phyloP scores from a whole-genome alignment of 495 filamentous ascomycete species.

The Copromyces sp. region DNA sequence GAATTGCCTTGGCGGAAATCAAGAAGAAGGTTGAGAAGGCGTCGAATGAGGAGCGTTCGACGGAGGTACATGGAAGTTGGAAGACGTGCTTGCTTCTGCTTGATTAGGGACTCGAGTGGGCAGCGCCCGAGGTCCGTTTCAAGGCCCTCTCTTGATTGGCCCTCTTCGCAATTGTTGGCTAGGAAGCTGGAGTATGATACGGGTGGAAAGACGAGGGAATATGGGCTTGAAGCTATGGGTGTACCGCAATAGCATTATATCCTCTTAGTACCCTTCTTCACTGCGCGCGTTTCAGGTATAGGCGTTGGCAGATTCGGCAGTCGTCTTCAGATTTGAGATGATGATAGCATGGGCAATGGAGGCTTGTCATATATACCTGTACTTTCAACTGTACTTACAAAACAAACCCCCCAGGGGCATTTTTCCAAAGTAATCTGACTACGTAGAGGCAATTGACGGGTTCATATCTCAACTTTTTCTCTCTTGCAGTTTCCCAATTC shows the following conservation, averaged over 20 bases:
- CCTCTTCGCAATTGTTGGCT: neutral
- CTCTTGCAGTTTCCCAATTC: neutral
- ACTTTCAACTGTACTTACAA: no score
- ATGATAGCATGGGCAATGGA: no score
- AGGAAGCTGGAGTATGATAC: neutral
- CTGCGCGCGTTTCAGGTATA: no score
- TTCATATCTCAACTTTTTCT: no score
- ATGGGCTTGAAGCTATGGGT: neutral
- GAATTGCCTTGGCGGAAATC: neutral
- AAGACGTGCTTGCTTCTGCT: conserved; percentile 13
- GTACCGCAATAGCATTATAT: neutral
- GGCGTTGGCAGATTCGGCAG: no score
- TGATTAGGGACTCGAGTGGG: neutral
- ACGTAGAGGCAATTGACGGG: no score
- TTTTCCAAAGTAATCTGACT: no score
- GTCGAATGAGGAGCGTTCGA: conserved; percentile 27
- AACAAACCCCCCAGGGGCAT: no score
- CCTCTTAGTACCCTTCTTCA: no score
- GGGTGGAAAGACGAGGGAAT: neutral
- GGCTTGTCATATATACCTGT: no score
- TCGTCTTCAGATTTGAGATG: no score
- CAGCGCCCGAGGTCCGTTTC: neutral
- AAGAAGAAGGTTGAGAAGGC: conserved; percentile 19
- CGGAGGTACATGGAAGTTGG: conserved; percentile 33
- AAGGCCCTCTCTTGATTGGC: no score